These are phyloP conservation scores for Rubia peregrina DNA, from an alignment of 305 asterid genomes.

Conservation along the genomic window DNA sequence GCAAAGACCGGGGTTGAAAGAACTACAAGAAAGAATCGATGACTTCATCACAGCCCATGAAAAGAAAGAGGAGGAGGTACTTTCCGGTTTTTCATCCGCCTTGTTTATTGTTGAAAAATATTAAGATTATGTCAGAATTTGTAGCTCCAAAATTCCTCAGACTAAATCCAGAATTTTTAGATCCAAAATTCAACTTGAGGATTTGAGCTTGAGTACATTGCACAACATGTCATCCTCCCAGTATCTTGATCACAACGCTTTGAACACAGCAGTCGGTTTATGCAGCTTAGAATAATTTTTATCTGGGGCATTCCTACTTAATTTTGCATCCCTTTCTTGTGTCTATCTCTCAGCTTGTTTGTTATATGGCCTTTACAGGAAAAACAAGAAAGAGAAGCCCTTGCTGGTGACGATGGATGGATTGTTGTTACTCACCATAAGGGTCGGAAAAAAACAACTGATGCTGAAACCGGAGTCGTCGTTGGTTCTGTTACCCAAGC, in stretches of 20 bases:
- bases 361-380: conserved; percentile 41
- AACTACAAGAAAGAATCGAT: conserved; percentile 77
- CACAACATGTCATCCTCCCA: not conserved
- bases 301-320: not conserved
- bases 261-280: not conserved
- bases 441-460: conserved; percentile 90
- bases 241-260: not conserved
- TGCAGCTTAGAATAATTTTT: not conserved
- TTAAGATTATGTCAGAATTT: not conserved
- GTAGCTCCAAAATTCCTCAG: not conserved
- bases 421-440: conserved; percentile 85
- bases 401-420: conserved; percentile 92
- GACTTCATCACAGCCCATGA: conserved; percentile 74
- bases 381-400: conserved; percentile 63
- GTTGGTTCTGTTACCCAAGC: conserved; percentile 91
- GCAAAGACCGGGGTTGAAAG: conserved; percentile 65
- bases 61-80: conserved; percentile 66
- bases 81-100: not conserved
- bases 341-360: conserved; percentile 4
- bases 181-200: not conserved
- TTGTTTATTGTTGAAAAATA: not conserved
- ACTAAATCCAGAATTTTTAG: not conserved
- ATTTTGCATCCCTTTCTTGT: conserved; percentile 5
- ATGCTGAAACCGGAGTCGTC: conserved; percentile 66
- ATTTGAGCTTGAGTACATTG: not conserved